Evolutionary conservation across 139 green algal species (phyloP), one percentile per base, ranked within the genome.

Genomic region (Chlorella ohadii): DNA sequence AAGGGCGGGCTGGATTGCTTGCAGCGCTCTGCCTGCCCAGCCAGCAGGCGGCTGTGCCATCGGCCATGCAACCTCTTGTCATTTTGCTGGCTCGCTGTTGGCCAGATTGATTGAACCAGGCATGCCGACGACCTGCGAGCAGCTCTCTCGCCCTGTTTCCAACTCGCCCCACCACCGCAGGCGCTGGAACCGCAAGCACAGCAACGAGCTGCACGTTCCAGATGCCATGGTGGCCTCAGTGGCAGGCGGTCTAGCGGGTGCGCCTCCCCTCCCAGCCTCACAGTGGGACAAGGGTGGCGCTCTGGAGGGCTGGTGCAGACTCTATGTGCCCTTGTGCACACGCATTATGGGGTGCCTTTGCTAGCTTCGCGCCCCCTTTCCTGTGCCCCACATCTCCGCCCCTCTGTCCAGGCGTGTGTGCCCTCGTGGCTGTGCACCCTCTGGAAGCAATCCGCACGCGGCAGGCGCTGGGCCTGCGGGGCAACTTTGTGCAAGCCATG

Each of bases 401-500:
- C 25, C 39, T 19, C 11, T 1, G 0, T 4, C 6, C 72, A 79
- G 72, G 72, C 33, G 28, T 78, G 41, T 55, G 28, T 5, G n/a
- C 79, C 47, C 82, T 75, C 23, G 31, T 86, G 25, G 36, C 41
- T 5, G 64, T 89, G 39, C 89, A 86, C 72, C 87, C 87, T 0
- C 56, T 91, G 71, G 87, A 91, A 61, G 88, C 84, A 4, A 56
- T 82, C 7, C 76, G 87, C 41, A 91, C 87, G 0, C 81, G 85
- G n/a, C 68, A 87, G 28, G 87, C 84, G 6, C 67, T 87, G 59
- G 66, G 86, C 31, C 85, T 86, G 20, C 56, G 68, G 12, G 74
- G 56, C 74, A 89, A 91, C 66, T 94, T 97, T 72, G 71, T 93
- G 17, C 82, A 39, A 11, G 47, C 66, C 20, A 23, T 89, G 78